These are phyloP conservation scores for Aspergillus niger DNA, from an alignment of 2,329 filamentous ascomycete species.

Conservation along the genomic window DNA sequence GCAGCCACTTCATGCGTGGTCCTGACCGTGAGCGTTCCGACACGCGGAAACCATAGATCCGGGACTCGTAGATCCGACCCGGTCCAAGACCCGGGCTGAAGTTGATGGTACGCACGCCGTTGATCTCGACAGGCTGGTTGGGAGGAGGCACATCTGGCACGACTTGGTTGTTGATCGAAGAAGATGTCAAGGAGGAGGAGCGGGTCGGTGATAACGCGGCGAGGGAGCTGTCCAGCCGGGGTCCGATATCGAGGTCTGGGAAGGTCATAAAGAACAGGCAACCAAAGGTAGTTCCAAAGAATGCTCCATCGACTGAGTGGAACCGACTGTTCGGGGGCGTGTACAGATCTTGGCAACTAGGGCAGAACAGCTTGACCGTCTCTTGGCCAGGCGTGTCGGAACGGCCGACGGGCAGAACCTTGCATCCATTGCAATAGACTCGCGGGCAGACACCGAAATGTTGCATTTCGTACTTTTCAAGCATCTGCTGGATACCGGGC, in stretches of 20 bases:
- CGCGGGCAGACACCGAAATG: constrained; percentile 97
- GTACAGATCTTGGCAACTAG: constrained; percentile 94
- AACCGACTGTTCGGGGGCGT: constrained; percentile 96
- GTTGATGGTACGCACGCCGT: constrained; percentile 84
- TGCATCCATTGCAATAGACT: constrained; percentile 85
- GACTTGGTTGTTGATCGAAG: constrained; percentile 31
- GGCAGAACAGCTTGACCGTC: constrained; percentile 97
- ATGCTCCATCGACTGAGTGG: constrained; percentile 94
- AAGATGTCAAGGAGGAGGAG: constrained; percentile 30
- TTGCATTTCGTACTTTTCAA: constrained; percentile 95
- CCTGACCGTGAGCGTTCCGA: constrained; percentile 87
- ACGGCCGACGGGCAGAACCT: constrained; percentile 88
- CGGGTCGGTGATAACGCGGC: constrained; percentile 31
- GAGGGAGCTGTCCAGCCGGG: constrained; percentile 59
- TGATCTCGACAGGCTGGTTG: constrained; percentile 62
- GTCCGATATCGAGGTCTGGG: constrained; percentile 84
- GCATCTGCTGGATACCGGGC: constrained; percentile 97
- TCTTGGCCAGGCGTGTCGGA: constrained; percentile 95
- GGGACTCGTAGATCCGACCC: constrained; percentile 86
- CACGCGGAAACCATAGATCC: constrained; percentile 95
- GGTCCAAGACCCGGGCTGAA: constrained; percentile 83
- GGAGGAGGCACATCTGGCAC: constrained; percentile 39
- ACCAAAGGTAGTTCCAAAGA: constrained; percentile 96
- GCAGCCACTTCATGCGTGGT: constrained; percentile 95
- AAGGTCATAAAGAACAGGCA: constrained; percentile 98